phyloP scores from a whole-genome alignment of 75 land plant genomes.

The Picea sitchensis region DNA sequence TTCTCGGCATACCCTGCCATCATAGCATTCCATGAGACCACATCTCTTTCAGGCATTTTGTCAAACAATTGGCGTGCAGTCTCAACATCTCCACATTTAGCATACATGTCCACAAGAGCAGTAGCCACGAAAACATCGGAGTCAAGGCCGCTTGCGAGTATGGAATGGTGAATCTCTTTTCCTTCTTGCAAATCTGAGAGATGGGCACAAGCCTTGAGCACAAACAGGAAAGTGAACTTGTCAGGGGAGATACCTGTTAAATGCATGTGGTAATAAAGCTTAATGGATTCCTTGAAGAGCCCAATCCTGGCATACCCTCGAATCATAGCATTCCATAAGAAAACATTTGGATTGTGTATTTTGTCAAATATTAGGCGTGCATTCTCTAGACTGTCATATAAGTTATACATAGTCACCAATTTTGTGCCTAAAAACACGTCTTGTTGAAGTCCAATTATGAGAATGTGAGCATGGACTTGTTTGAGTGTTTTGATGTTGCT shows the following conservation, averaged over 20 bases:
- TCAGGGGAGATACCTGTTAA: constrained; percentile 21
- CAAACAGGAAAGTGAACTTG: constrained; percentile 30
- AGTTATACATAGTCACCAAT: constrained; percentile 17
- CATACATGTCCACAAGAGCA: neutral
- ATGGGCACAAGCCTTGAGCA: constrained; percentile 21
- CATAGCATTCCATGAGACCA: neutral
- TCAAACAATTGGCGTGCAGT: neutral
- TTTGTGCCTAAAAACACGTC: constrained; percentile 15
- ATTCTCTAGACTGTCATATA: constrained; percentile 10
- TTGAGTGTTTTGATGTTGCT: constrained; percentile 15
- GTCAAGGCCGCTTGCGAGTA: constrained; percentile 23
- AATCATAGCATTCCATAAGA: constrained; percentile 40
- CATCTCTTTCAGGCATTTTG: neutral
- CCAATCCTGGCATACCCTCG: constrained; percentile 12
- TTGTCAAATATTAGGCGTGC: constrained; percentile 23
- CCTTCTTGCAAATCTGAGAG: constrained; percentile 3
- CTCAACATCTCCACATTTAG: neutral
- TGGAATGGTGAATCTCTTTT: constrained; percentile 14
- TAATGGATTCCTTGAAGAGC: constrained; percentile 4
- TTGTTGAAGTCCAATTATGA: constrained; percentile 11
- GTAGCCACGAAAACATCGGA: neutral
- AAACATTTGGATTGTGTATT: constrained; percentile 10
- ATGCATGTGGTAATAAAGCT: constrained; percentile 24
- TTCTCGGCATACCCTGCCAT: neutral
- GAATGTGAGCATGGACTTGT: constrained; percentile 22